Base-by-base conservation (phyloP, 2,329 filamentous ascomycete genomes). In the Colletotrichum sp. region DNA sequence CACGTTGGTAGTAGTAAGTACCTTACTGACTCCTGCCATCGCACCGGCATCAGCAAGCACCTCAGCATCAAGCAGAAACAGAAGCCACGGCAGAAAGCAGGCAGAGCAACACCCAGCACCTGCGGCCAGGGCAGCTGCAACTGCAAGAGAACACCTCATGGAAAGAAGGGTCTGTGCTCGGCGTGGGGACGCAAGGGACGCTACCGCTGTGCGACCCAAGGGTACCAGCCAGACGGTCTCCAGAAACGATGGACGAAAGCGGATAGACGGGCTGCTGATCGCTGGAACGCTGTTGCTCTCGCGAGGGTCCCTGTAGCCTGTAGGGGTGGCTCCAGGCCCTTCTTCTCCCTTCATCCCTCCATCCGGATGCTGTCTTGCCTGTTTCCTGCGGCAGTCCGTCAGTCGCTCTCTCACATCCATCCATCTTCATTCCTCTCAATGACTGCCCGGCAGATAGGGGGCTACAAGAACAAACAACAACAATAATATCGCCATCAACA, bases 141-240 rank as follows among this genome's bases (percentile, higher is more conserved):
- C 43, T 48, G 43, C 43, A 26, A 34, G 21, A 52, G n/a, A 59
- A 28, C 26, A 39, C 30, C n/a, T 34, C 24, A 65, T 21, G 30
- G 34, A 24, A 67, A 69, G 21, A 55, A 78, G 76, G 77, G 79
- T 77, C 79, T 79, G 78, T 81, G 79, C 79, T 28, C 57, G 21
- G 60, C 76, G 78, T 80, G 79, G 79, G 64, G 77, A 77, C 75
- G 63, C 68, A 60, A 24, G 79, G 67, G 76, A 74, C 77, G 63
- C 74, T 77, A 78, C 75, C 52, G 78, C 68, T 55, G 71, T 76
- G 71, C 72, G 76, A 78, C 77, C 64, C 76, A 77, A 81, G 76
- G 73, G 79, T 80, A 77, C 79, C 80, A 73, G 73, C 74, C 68
- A 77, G 76, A 76, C 78, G 80, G 79, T 63, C 76, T 75, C 74